phyloP scores from a whole-genome alignment of 768 basidiomycete genomes.

The Collybia nuda region DNA sequence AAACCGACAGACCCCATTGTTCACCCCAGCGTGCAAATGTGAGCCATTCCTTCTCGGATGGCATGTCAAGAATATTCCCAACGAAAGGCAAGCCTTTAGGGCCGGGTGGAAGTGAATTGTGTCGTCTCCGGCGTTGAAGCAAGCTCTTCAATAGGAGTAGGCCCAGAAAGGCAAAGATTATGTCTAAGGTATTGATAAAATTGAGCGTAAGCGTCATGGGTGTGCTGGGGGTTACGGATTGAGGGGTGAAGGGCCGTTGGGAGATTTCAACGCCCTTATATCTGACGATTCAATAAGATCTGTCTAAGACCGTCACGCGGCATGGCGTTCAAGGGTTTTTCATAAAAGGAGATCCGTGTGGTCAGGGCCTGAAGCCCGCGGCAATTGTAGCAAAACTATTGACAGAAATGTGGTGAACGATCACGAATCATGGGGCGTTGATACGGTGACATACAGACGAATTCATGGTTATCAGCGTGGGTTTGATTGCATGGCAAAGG shows the following conservation, averaged over 20 bases:
- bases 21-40: constrained; percentile 54
- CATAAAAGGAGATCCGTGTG: no score
- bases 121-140: constrained; percentile 17
- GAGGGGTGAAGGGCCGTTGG: constrained; percentile 23
- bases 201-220: constrained; percentile 28
- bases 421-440: no score
- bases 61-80: constrained; percentile 56
- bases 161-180: constrained; percentile 30
- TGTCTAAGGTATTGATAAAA: constrained; percentile 25
- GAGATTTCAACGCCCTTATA: constrained; percentile 17
- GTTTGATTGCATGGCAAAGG: no score
- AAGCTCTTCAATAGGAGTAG: constrained; percentile 34
- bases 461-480: no score
- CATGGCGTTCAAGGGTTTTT: constrained; percentile 23
- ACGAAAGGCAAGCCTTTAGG: constrained; percentile 53
- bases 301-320: constrained; percentile 32
- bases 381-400: constrained; percentile 27
- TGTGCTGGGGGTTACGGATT: constrained; percentile 12
- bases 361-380: constrained; percentile 43
- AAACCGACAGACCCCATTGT: constrained; percentile 40
- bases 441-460: no score
- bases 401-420: no score
- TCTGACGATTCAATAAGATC: constrained; percentile 29
- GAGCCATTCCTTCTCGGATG: constrained; percentile 47
- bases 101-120: constrained; percentile 43